Evolutionary conservation across 148 eudicot genomes (phyloP).

Genomic region (Mesembryanthemum crystallinum): DNA sequence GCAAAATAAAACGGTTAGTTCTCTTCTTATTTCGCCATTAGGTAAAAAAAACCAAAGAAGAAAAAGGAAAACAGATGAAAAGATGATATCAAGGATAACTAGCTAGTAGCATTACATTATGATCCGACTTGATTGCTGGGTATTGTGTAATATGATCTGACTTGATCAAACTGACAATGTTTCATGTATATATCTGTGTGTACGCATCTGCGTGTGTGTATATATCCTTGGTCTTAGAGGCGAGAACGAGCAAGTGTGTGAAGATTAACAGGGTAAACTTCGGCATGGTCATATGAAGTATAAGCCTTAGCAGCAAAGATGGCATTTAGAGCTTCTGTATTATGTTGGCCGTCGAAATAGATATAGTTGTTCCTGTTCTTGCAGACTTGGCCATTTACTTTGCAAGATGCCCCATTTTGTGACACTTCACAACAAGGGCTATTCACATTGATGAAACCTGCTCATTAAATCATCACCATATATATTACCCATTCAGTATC

Average conservation of each 20-base stretch:
- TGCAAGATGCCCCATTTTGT: constrained; percentile 20
- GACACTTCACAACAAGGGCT: constrained; percentile 29
- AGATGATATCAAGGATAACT: no score
- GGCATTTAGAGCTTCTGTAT: constrained; percentile 30
- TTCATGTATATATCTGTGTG: not conserved
- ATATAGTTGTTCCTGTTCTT: constrained; percentile 20
- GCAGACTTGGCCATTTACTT: constrained; percentile 19
- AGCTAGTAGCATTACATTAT: no score
- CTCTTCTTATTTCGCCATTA: no score
- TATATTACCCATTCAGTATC: not conserved
- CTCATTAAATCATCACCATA: not conserved
- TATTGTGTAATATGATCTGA: no score
- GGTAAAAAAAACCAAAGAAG: no score
- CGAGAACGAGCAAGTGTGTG: not conserved
- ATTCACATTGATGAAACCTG: constrained; percentile 27
- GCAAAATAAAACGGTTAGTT: no score
- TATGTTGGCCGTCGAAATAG: constrained; percentile 39
- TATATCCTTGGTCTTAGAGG: not conserved
- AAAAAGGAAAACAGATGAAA: no score
- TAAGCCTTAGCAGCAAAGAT: constrained; percentile 21
- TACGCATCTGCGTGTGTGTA: not conserved
- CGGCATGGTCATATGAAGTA: not conserved
- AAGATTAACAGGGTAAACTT: constrained; percentile 17
- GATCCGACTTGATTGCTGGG: no score
- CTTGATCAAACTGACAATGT: not conserved